These are phyloP conservation scores for Mortierella sp. DNA, from an alignment of 371 early-diverging fungal genomes.

Conservation along the genomic window DNA sequence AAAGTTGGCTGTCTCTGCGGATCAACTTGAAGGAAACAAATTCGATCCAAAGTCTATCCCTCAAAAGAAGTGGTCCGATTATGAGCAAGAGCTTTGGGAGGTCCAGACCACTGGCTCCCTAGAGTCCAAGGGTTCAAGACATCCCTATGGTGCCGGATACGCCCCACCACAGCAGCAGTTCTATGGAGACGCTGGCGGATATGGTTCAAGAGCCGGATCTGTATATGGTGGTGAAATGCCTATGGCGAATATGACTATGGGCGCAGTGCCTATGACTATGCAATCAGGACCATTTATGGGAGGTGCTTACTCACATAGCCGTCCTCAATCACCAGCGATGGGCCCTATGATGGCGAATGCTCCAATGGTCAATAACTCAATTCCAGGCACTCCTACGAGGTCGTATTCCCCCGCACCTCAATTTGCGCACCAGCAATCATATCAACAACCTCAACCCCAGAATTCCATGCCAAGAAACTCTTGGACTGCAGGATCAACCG, in stretches of 20 bases:
- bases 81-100: constrained; percentile 85
- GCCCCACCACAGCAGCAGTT: constrained; percentile 13
- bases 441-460: constrained; percentile 7
- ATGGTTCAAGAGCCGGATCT: constrained; percentile 15
- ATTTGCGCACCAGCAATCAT: constrained; percentile 16
- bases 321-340: constrained; percentile 49
- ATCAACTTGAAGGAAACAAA: constrained; percentile 74
- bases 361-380: constrained; percentile 8
- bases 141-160: constrained; percentile 11
- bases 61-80: constrained; percentile 90
- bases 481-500: constrained; percentile 21
- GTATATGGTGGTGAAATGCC: constrained; percentile 4
- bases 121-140: constrained; percentile 59
- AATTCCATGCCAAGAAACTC: constrained; percentile 22
- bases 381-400: constrained; percentile 42
- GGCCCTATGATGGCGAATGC: constrained; percentile 31
- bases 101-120: constrained; percentile 68
- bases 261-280: constrained; percentile 5
- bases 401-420: constrained; percentile 46
- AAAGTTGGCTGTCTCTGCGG: constrained; percentile 65
- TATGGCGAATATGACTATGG: constrained; percentile 19
- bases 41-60: constrained; percentile 93
- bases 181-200: constrained; percentile 3
- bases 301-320: constrained; percentile 6
- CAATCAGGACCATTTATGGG: constrained; percentile 27